Conservation (phyloP, 192 early-diverging fungal genomes). For the Fimicolochytrium jonesii region DNA sequence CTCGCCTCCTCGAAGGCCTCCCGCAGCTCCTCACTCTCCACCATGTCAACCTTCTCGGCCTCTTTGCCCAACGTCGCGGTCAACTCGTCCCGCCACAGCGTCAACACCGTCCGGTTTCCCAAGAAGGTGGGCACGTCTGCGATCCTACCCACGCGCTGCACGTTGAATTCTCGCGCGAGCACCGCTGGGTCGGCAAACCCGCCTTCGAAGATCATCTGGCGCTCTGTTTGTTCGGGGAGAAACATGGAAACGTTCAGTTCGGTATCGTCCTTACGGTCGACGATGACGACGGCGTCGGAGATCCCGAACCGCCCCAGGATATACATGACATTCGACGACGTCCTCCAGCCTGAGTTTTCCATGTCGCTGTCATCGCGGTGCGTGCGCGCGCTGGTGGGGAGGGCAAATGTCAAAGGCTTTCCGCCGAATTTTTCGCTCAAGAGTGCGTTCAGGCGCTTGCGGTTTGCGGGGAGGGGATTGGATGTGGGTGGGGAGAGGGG, state of each 20-base stretch:
- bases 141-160: conserved; percentile 10
- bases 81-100: neutral
- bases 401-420: conserved; percentile 1
- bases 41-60: neutral
- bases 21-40: conserved; percentile 37
- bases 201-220: conserved; percentile 37
- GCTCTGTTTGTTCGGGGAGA: conserved; percentile 29
- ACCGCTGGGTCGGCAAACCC: conserved; percentile 3
- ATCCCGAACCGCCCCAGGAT: conserved; percentile 29
- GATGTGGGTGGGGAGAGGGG: neutral
- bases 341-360: conserved; percentile 35
- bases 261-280: conserved; percentile 4
- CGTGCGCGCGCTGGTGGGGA: conserved; percentile 29
- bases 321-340: conserved; percentile 34
- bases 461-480: conserved; percentile 2
- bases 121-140: conserved; percentile 6
- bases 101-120: neutral
- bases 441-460: neutral
- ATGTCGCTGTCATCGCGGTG: conserved; percentile 33
- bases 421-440: neutral
- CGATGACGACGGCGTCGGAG: conserved; percentile 25
- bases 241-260: conserved; percentile 25
- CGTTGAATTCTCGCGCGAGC: conserved; percentile 1
- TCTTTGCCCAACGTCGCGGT: neutral
- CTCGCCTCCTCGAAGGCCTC: conserved; percentile 69